Evolutionary conservation across 352 stramenopile species (phyloP), one percentile per base, ranked within the genome.

Genomic region (Globisporangium splendens): DNA sequence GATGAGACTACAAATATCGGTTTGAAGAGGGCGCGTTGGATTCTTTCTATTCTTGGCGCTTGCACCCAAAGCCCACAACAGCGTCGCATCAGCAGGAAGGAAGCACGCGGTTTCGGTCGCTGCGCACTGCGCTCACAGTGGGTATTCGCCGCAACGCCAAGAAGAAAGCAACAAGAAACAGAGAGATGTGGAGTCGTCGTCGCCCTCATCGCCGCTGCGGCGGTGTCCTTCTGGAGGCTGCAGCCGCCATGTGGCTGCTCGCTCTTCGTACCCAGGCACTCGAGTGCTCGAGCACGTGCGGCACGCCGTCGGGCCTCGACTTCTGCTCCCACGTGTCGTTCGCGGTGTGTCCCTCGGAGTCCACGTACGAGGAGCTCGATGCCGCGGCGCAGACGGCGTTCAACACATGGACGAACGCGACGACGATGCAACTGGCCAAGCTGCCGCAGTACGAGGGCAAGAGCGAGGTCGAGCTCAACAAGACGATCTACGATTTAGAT

Each of bases 311-410:
- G 0, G 75, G 70, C 1, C 75, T 92, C 52, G 65, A 71, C 20
- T 94, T 94, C 56, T 94, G 84, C 72, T 88, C 79, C 18, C 74
- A 92, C 58, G 77, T 94, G n/a, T 80, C 70, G 12, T 94, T 90
- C 61, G 61, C 79, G 0, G 79, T 90, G 22, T 94, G 84, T 44
- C 62, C 69, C 12, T 65, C 65, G 20, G 73, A 91, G 33, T 65
- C 67, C 18, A 83, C 77, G 17, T 94, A 79, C 56, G 72, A 86
- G 17, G 73, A 86, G 38, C 70, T 88, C 21, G 84, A 94, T 44
- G 42, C 57, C 15, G 56, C 61, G 7, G 81, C 84, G 10, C 50
- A 61, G 17, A 52, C 52, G 31, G 67, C 73, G 7, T 91, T 81
- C 63, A 65, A 68, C 31, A 24, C 65, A 10, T 89, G 77, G 75